Base-by-base conservation (phyloP, 306 rosid species). In the Glycine tomentella region DNA sequence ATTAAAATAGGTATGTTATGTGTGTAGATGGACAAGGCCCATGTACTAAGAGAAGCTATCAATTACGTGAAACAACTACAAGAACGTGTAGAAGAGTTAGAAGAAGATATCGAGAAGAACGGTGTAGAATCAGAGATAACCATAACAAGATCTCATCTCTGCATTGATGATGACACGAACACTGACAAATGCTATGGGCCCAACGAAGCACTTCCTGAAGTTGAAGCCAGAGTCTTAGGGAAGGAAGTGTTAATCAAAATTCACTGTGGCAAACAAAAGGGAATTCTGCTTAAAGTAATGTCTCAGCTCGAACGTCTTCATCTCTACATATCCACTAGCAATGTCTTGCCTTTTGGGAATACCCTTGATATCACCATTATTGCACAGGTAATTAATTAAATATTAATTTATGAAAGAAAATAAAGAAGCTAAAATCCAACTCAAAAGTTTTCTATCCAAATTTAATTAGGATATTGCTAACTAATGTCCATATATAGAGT, bases 291-390 rank as follows among this genome's bases (percentile, higher is more conserved):
- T 5, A 36, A 72, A 20, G 38, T 80, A 17, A 50, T 80, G 56
- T 72, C 79, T 5, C 79, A 61, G 46, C 83, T 80, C 33, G 66
- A 80, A 62, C 25, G 25, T 38, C 73, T 48, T 80, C 78, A 71
- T 80, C 78, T 80, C 73, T 59, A 48, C 33, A 52, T 72, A 16
- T 38, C 73, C 9, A 36, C 64, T 33, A 71, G 46, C 77, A 71
- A 50, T 25, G 78, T 80, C 72, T 80, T 80, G 83, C 83, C 78
- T 33, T 72, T 80, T 71, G 77, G 78, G 50, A 58, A 59, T 59
- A 80, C 83, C 62, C 72, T 80, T 61, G 71, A 48, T 71, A 59
- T 80, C 71, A 80, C 77, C 55, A 71, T 80, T 49, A 38, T 80
- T 59, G 83, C 83, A 61, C 83, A 80, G 78, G 83, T 36, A 36